These are phyloP conservation scores for Pichia sp. DNA, from an alignment of 1,139 yeast genomes.

Conservation along the genomic window DNA sequence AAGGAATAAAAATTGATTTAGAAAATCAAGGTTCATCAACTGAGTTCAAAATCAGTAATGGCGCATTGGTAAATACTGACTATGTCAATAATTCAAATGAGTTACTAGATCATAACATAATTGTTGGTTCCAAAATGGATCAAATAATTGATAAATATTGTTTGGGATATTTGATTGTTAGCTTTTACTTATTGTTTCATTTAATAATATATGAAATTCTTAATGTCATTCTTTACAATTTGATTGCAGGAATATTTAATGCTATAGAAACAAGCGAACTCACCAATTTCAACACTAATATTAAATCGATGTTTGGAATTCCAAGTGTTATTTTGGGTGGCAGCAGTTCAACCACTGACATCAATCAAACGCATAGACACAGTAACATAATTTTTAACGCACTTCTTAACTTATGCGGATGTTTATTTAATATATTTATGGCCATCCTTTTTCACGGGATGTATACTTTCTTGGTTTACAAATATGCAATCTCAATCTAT, in stretches of 20 bases:
- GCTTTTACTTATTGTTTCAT: constrained; percentile 3
- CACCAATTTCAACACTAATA: neutral
- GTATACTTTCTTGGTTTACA: constrained; percentile 1
- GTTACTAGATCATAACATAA: neutral
- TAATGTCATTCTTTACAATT: constrained; percentile 3
- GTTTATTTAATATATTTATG: neutral
- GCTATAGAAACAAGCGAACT: constrained; percentile 1
- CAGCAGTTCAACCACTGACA: neutral
- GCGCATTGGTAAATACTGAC: neutral
- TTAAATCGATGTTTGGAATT: neutral
- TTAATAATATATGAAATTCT: constrained; percentile 3
- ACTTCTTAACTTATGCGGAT: constrained; percentile 1
- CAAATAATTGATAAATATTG: constrained; percentile 4
- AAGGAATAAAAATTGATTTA: neutral
- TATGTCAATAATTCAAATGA: neutral
- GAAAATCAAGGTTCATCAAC: neutral
- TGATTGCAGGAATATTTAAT: neutral
- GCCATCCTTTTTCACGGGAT: constrained; percentile 5
- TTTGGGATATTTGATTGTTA: constrained; percentile 1
- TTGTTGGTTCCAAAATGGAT: neutral
- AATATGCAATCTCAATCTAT: constrained; percentile 6
- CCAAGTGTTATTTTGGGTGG: constrained; percentile 2
- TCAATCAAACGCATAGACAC: neutral
- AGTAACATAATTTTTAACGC: constrained; percentile 1
- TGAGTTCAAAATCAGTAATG: neutral